Evolutionary conservation across 495 filamentous ascomycete species (phyloP).

Genomic region (Hypoxylon rickii): DNA sequence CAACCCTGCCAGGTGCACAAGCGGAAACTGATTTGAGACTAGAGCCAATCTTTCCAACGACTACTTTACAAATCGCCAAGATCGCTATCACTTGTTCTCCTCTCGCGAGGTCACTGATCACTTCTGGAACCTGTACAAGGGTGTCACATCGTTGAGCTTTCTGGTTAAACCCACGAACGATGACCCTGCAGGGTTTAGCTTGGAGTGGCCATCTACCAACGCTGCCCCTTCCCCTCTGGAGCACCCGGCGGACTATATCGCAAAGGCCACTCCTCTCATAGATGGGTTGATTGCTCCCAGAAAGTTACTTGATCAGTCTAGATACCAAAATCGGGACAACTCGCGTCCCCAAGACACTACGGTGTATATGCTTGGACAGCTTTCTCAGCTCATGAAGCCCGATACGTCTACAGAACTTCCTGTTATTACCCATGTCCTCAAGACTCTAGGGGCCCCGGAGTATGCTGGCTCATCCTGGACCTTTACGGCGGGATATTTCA

Average conservation of each 20-base stretch:
- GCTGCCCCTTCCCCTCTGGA: slow-evolving; percentile 71
- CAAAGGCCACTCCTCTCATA: slow-evolving; percentile 67
- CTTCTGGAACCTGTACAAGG: slow-evolving; percentile 75
- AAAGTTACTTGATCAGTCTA: slow-evolving; percentile 3
- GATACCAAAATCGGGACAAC: slow-evolving; percentile 12
- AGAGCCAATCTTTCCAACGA: slow-evolving; percentile 87
- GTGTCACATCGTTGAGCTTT: slow-evolving; percentile 80
- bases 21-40: too few relatives aligned
- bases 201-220: slow-evolving; percentile 82
- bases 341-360: slow-evolving; percentile 60
- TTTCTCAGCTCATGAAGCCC: slow-evolving; percentile 78
- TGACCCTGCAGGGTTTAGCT: slow-evolving; percentile 63
- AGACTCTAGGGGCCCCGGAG: slow-evolving; percentile 60
- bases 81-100: slow-evolving; percentile 90
- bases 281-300: slow-evolving; percentile 62
- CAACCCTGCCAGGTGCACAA: too few relatives aligned
- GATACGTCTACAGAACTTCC: slow-evolving; percentile 89
- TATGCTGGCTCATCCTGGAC: slow-evolving; percentile 79
- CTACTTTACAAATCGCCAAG: slow-evolving; percentile 95
- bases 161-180: slow-evolving; percentile 66
- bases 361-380: slow-evolving; percentile 83
- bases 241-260: slow-evolving; percentile 67
- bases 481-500: slow-evolving; percentile 98
- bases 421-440: slow-evolving; percentile 73
- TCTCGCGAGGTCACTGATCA: slow-evolving; percentile 80